phyloP scores from a whole-genome alignment of 2,329 filamentous ascomycete genomes.

The Alternaria burnsii region DNA sequence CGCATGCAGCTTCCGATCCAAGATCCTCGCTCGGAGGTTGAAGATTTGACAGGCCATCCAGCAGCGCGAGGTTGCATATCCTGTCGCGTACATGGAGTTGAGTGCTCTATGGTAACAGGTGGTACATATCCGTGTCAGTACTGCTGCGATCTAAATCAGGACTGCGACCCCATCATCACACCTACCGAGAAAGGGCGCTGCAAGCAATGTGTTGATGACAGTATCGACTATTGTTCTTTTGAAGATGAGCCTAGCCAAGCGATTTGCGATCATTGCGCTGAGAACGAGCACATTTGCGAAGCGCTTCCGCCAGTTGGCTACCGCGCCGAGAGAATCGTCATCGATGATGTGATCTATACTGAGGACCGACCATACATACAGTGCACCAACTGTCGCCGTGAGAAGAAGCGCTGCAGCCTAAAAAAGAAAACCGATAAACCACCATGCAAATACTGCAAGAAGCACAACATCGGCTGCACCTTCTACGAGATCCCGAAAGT shows the following conservation, averaged over 20 bases:
- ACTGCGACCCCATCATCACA: conserved; percentile 46
- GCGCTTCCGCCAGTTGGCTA: conserved; percentile 27
- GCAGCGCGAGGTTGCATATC: conserved; percentile 45
- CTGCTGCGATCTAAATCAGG: conserved; percentile 27
- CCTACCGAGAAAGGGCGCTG: conserved; percentile 45
- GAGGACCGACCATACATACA: conserved; percentile 23
- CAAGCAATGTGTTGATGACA: conserved; percentile 33
- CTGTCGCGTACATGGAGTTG: conserved; percentile 37
- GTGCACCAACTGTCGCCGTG: conserved; percentile 42
- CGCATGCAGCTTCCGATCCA: conserved; percentile 26
- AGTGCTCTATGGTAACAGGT: conserved; percentile 41
- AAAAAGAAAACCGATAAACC: conserved; percentile 38
- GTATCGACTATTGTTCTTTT: conserved; percentile 32
- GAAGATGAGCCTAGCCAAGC: conserved; percentile 23
- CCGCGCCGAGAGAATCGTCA: conserved; percentile 24
- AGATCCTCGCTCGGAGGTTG: conserved; percentile 30
- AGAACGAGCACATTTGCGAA: conserved; percentile 23
- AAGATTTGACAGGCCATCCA: conserved; percentile 48
- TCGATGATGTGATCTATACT: conserved; percentile 33
- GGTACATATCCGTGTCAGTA: conserved; percentile 37
- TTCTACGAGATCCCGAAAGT: conserved; percentile 35
- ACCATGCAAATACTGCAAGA: conserved; percentile 46
- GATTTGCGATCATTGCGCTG: conserved; percentile 32
- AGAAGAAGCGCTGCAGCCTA: conserved; percentile 43
- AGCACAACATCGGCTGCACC: conserved; percentile 37